Conservation (phyloP, 139 green algal genomes). For the Coelastrella sp. region DNA sequence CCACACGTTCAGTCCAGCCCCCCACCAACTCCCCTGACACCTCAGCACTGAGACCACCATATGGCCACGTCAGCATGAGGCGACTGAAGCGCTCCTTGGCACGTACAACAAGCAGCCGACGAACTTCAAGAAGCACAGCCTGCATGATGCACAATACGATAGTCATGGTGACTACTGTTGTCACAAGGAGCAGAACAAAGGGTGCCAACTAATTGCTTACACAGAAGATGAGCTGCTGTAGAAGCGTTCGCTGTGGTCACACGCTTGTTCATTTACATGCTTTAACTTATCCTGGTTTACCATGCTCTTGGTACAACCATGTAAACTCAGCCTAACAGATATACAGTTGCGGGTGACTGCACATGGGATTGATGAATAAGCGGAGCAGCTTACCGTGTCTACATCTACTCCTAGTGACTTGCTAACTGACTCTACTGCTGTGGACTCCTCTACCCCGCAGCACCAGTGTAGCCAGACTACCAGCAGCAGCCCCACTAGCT, state of each 20-base stretch:
- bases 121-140: slow-evolving; percentile 57
- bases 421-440: slow-evolving; percentile 54
- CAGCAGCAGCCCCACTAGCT: slow-evolving; percentile 60
- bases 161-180: no score
- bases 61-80: slow-evolving; percentile 76
- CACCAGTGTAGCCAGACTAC: slow-evolving; percentile 73
- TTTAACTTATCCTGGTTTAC: no score
- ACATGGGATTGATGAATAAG: neutral
- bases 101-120: slow-evolving; percentile 57
- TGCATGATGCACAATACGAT: slow-evolving; percentile 2
- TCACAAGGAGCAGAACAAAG: no score
- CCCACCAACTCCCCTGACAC: slow-evolving; percentile 80
- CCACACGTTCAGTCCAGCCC: slow-evolving; percentile 70
- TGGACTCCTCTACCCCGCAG: slow-evolving; percentile 55
- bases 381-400: slow-evolving; percentile 37
- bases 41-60: slow-evolving; percentile 72
- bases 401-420: slow-evolving; percentile 48
- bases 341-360: no score
- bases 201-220: no score
- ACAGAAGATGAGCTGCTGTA: no score
- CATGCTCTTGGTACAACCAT: no score
- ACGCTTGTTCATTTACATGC: no score
- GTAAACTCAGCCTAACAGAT: no score
- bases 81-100: slow-evolving; percentile 58
- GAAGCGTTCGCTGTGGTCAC: no score